Base-by-base conservation (phyloP, 2,329 filamentous ascomycete species). In the Fusarium continuum region DNA sequence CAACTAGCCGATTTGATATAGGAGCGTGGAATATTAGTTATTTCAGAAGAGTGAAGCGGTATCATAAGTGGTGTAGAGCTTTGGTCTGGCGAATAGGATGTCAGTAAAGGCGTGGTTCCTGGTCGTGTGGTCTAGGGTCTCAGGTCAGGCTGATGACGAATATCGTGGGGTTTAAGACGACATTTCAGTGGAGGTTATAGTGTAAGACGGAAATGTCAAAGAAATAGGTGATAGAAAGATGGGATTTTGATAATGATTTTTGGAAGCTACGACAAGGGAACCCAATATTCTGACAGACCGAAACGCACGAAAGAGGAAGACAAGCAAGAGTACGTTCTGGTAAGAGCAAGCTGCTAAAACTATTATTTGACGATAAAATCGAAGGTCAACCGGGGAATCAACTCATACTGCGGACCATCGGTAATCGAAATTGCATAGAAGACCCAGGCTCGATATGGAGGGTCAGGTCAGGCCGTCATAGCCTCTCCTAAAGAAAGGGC, bases 111-210 rank as follows among this genome's bases (percentile, higher is more conserved):
- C 20, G 41, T 29, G 28, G 43, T 35, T 51, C 41, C 48, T 46
- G 46, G 50, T 59, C 53, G 45, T 63, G 51, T 67, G 62, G 62
- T 52, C 57, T 49, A 45, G 44, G 43, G 43, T 55, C 22, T 51
- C 23, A 53, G 44, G 29, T 55, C 55, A 59, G 40, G 47, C 26
- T 34, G 67, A 69, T 71, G 69, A 68, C 69, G 69, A 71, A 70
- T 66, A 63, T 56, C 55, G 53, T 69, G 67, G 67, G 59, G 61
- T 45, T 35, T 41, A 71, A 71, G 67, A 46, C 67, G 69, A 66
- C 65, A 71, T 70, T 35, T 11, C 29, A 32, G 29, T 22, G 25
- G 40, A 51, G 40, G 14, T 10, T 47, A 29, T 26, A 23, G 32
- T 23, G 16, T 11, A 19, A 7, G 36, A 55, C 41, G 44, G 38